Percentiles rank a stretch among this genome's conserved stretches.
phyloP scores from a whole-genome alignment of 208 protist genomes.

The Porcisia hertigi region DNA sequence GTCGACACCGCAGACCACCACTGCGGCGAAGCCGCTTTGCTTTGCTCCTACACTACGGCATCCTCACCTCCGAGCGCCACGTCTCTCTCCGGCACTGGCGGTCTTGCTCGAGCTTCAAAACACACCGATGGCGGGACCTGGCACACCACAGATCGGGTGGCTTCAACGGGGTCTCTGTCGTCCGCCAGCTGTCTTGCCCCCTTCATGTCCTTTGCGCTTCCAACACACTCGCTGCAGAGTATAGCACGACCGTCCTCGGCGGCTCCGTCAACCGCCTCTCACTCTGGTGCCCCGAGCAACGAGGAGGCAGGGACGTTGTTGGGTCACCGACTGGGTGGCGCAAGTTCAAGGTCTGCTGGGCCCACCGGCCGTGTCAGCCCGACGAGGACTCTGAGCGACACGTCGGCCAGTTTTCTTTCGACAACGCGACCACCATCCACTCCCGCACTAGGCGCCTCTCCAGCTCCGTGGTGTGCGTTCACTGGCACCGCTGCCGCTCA shows the following conservation, averaged over 20 bases:
- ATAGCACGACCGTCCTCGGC: slow-evolving; percentile 2
- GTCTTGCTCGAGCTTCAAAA: background rate
- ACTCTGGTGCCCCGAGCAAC: background rate
- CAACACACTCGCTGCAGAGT: slow-evolving; percentile 6
- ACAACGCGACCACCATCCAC: slow-evolving; percentile 23
- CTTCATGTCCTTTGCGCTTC: slow-evolving; percentile 22
- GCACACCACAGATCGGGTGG: background rate
- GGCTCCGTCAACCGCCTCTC: background rate
- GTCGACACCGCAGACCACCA: background rate
- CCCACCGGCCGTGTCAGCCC: slow-evolving; percentile 16
- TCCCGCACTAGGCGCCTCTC: background rate
- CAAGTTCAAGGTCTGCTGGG: slow-evolving; percentile 14
- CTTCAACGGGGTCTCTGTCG: background rate
- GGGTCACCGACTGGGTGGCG: slow-evolving; percentile 13
- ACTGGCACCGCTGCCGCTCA: background rate
- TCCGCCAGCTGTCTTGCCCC: background rate
- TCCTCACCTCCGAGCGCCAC: background rate
- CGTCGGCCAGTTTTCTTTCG: slow-evolving; percentile 33
- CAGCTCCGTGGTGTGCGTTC: background rate
- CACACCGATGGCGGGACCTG: background rate
- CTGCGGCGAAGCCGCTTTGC: background rate
- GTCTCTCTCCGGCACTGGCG: background rate
- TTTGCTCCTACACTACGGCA: background rate
- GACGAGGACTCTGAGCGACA: slow-evolving; percentile 30
- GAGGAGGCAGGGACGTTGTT: slow-evolving; percentile 11